These are phyloP conservation scores for Gossypium thurberi DNA, from an alignment of 345 rosid genomes.

Conservation along the genomic window DNA sequence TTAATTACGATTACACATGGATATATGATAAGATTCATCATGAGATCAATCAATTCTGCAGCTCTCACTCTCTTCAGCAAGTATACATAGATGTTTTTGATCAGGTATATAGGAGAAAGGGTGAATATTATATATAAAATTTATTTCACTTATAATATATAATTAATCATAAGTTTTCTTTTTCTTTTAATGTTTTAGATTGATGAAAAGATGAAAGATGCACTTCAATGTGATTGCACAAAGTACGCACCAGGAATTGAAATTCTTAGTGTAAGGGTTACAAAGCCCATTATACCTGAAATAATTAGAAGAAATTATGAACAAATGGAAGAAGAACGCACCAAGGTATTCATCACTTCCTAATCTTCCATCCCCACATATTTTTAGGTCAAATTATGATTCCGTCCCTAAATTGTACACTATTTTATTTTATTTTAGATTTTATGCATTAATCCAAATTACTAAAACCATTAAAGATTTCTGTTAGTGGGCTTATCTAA, in stretches of 20 bases:
- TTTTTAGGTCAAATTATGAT: background rate
- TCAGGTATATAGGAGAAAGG: conserved; percentile 41
- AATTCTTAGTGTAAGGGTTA: conserved; percentile 83
- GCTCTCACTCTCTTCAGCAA: conserved; percentile 89
- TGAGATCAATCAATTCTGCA: conserved; percentile 97
- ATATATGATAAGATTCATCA: conserved; percentile 97
- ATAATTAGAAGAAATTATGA: conserved; percentile 74
- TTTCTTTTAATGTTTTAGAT: conserved; percentile 37
- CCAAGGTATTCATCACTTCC: conserved; percentile 49
- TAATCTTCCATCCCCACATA: background rate
- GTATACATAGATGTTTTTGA: conserved; percentile 95
- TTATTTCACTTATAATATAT: background rate
- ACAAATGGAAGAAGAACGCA: conserved; percentile 94
- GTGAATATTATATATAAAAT: no score
- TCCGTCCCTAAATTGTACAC: background rate
- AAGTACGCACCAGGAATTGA: conserved; percentile 91
- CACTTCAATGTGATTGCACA: conserved; percentile 89
- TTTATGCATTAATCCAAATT: no score
- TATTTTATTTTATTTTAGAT: no score
- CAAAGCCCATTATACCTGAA: conserved; percentile 75
- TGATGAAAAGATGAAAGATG: conserved; percentile 93
- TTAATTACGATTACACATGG: conserved; percentile 86
- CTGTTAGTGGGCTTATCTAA: no score
- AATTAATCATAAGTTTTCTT: background rate
- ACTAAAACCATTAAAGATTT: no score